Base-by-base conservation (phyloP, 306 rosid species). In the Cicer yamashitae region DNA sequence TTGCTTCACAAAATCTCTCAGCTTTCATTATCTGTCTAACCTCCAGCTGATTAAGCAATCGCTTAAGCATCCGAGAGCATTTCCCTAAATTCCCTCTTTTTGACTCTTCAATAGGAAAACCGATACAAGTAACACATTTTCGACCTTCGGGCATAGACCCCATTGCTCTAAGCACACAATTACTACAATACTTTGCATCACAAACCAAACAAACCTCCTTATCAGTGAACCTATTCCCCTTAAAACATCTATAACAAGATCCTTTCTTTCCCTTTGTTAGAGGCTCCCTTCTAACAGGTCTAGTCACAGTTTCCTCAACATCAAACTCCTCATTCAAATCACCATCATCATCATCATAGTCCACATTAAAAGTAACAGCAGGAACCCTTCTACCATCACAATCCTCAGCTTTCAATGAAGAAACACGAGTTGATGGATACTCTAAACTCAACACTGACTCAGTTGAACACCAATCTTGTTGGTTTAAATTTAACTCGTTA, bases 71-170 rank as follows among this genome's bases (percentile, higher is more conserved):
- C 82, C 97, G 78, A 65, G 96, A 92, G 77, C 93, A 90, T 79
- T 96, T 96, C 51, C 99, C 99, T 86, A 96, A 87, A 80, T 83
- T 85, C 75, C 82, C 87, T 80, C 99, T 82, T 58, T 88, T 96
- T 0, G 77, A 47, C 79, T 96, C 99, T 0, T 96, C 97, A 58
- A 96, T 90, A 0, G 97, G 80, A 79, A 58, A 84, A 6, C 99
- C 96, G 52, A 96, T 96, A 77, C 99, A 96, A 51, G 89, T 81
- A 18, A 96, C 97, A 80, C 99, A 96, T 77, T 96, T 96, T 56
- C 99, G 84, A 59, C 99, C 99, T 86, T 96, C 98, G 0, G 99
- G 99, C 99, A 96, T 96, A 1, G 99, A 96, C 63, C 99, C 99
- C 99, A 96, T 96, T n/a, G 98, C 99, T 89, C 99, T 84, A 56